These are phyloP conservation scores for Asterochloris sp. DNA, from an alignment of 139 green algal species.

Conservation along the genomic window DNA sequence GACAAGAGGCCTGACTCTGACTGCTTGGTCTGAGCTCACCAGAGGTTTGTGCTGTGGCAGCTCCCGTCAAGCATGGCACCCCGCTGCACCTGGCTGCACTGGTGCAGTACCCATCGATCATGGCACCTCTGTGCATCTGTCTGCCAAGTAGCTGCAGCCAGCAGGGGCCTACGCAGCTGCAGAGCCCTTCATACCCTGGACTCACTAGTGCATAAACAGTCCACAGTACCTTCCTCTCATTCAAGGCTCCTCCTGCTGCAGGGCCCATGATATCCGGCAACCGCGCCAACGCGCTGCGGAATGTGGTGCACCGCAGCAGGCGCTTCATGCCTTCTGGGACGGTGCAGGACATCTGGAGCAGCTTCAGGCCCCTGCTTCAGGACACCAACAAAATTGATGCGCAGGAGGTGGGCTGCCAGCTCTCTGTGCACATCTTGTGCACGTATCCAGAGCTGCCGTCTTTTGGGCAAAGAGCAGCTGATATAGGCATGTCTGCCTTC, in stretches of 20 bases:
- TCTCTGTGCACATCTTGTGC: background rate
- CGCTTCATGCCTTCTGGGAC: constrained; percentile 40
- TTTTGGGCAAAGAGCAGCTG: background rate
- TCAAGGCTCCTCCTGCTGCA: background rate
- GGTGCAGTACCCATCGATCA: background rate
- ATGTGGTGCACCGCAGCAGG: constrained; percentile 29
- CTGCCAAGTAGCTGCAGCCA: background rate
- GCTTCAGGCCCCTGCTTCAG: constrained; percentile 25
- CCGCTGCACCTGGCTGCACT: background rate
- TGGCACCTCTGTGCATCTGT: background rate
- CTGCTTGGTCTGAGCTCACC: too few species aligned
- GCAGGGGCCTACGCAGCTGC: background rate
- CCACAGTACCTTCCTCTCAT: background rate
- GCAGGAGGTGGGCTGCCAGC: background rate
- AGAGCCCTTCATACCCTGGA: background rate
- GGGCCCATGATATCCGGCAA: constrained; percentile 37
- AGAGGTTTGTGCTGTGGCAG: too few species aligned
- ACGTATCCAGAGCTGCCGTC: background rate
- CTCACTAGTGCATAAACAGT: too few species aligned
- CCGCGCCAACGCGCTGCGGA: constrained; percentile 31
- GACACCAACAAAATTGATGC: background rate
- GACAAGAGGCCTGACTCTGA: too few species aligned
- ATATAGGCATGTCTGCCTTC: too few species aligned
- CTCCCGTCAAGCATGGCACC: too few species aligned
- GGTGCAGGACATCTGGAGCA: constrained; percentile 37